These are phyloP conservation scores for Hypoxylon perforatum DNA, from an alignment of 495 filamentous ascomycete genomes.

Conservation along the genomic window DNA sequence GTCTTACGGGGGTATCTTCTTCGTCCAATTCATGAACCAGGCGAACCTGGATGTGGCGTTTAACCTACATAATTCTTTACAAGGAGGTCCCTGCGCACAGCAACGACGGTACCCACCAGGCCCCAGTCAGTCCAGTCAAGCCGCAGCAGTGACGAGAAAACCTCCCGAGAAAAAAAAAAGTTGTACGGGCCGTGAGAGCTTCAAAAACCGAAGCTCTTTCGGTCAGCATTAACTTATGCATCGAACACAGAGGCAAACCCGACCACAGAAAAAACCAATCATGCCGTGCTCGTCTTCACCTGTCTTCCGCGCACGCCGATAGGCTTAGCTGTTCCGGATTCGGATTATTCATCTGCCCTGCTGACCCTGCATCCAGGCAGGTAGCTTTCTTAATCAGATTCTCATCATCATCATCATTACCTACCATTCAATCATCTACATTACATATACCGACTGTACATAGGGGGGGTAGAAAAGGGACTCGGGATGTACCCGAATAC, in stretches of 20 bases:
- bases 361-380: conserved; percentile 36
- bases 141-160: conserved; percentile 29
- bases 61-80: conserved; percentile 8
- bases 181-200: conserved; percentile 39
- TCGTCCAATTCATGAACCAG: conserved; percentile 6
- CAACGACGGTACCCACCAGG: conserved; percentile 37
- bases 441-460: background rate
- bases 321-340: conserved; percentile 17
- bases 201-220: conserved; percentile 34
- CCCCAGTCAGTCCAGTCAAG: conserved; percentile 21
- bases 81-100: conserved; percentile 33
- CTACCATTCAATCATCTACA: conserved; percentile 29
- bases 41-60: conserved; percentile 11
- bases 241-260: conserved; percentile 8
- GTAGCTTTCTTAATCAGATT: conserved; percentile 39
- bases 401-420: conserved; percentile 37
- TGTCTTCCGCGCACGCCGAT: conserved; percentile 15
- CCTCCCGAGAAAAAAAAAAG: conserved; percentile 25
- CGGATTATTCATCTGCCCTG: conserved; percentile 29
- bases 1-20: conserved; percentile 7
- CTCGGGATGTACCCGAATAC: conserved; percentile 28
- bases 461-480: background rate
- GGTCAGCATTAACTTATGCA: conserved; percentile 28
- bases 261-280: conserved; percentile 8
- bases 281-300: conserved; percentile 4